Conservation (phyloP, 805 yeast species). For the Priceomyces medius region DNA sequence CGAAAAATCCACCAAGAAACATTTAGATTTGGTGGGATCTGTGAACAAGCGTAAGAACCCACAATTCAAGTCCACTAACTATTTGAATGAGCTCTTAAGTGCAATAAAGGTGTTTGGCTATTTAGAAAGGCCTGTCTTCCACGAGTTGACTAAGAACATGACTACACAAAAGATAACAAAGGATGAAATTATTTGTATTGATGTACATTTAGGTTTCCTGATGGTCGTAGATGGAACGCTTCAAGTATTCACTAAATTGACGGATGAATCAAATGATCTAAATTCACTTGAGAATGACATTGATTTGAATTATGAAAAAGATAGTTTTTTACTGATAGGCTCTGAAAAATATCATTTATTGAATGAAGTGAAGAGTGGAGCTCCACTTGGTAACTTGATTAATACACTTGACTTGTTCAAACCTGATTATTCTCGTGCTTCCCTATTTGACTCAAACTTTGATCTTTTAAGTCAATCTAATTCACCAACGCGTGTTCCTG, state of each 20-base stretch:
- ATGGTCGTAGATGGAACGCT: constrained; percentile 91
- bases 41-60: constrained; percentile 23
- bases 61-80: constrained; percentile 47
- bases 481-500: constrained; percentile 45
- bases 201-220: constrained; percentile 79
- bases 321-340: constrained; percentile 49
- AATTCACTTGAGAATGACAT: constrained; percentile 16
- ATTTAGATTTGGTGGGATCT: constrained; percentile 46
- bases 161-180: constrained; percentile 78
- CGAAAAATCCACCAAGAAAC: constrained; percentile 43
- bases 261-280: constrained; percentile 9
- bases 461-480: constrained; percentile 9
- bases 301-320: constrained; percentile 31
- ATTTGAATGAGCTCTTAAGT: constrained; percentile 82
- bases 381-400: constrained; percentile 81
- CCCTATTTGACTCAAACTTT: constrained; percentile 9
- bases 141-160: constrained; percentile 88
- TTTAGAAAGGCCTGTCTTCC: constrained; percentile 84
- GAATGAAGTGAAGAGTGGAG: constrained; percentile 77
- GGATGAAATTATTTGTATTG: constrained; percentile 73
- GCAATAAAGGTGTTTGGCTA: constrained; percentile 95
- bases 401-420: constrained; percentile 74
- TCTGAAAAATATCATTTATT: constrained; percentile 67
- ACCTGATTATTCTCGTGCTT: constrained; percentile 4
- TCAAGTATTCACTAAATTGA: constrained; percentile 66